A percentile compares a stretch with the other conserved stretches of the same genome.
Conservation (phyloP, 352 stramenopile genomes). For the Globisporangium alternatum region DNA sequence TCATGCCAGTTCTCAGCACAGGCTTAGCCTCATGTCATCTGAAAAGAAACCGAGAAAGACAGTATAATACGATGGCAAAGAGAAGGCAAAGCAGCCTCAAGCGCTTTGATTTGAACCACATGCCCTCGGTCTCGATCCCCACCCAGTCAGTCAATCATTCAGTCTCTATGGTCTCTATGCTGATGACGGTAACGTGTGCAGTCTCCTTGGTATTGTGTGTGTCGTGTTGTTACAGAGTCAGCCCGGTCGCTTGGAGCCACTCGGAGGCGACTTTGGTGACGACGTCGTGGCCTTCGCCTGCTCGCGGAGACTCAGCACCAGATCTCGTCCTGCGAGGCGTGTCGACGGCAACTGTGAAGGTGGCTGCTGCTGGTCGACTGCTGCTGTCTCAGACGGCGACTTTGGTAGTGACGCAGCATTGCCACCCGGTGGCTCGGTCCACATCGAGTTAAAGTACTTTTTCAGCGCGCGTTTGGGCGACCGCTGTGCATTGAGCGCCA, state of each 20-base stretch:
- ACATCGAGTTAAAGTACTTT: constrained; percentile 69
- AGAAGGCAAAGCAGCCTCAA: not conserved
- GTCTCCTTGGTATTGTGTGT: not conserved
- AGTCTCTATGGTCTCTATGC: not conserved
- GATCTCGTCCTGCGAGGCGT: constrained; percentile 14
- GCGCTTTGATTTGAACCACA: constrained; percentile 1
- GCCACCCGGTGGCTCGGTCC: constrained; percentile 28
- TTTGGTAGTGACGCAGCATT: not conserved
- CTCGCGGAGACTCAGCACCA: constrained; percentile 13
- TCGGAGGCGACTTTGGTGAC: not conserved
- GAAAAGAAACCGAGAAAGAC: not conserved
- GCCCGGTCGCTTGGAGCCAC: not conserved
- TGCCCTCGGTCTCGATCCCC: not conserved
- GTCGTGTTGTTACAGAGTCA: constrained; percentile 1
- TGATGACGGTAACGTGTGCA: not conserved
- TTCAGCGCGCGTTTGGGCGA: constrained; percentile 34
- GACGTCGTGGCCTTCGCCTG: constrained; percentile 4
- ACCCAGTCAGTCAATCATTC: not conserved
- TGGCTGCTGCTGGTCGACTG: constrained; percentile 3
- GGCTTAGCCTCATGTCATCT: not conserved
- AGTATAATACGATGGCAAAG: constrained; percentile 7
- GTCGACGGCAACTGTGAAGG: not conserved
- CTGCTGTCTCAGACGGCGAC: not conserved
- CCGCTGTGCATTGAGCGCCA: constrained; percentile 21
- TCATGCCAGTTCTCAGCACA: not conserved